Percentiles rank a stretch among this genome's conserved stretches.
These are phyloP conservation scores for Endogone sp. DNA, from an alignment of 192 early-diverging fungal species.

Conservation along the genomic window DNA sequence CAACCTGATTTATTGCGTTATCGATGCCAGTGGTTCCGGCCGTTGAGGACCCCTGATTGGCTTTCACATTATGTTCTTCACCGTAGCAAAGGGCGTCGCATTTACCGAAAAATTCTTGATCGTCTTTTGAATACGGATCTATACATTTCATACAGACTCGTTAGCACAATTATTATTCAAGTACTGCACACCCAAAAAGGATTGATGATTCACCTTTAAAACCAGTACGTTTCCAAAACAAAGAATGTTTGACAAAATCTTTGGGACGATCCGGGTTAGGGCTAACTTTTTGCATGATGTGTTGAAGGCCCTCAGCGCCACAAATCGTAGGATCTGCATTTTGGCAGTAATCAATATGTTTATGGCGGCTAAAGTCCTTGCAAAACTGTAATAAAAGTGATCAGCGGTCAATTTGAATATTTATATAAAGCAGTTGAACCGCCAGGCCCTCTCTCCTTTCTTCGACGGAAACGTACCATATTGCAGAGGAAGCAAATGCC, in stretches of 20 bases:
- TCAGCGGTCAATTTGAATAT: not conserved
- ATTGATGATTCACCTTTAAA: conserved; percentile 14
- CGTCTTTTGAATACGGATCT: conserved; percentile 28
- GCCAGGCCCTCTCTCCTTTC: too few relatives aligned
- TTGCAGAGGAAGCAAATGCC: conserved; percentile 27
- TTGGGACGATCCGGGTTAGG: conserved; percentile 29
- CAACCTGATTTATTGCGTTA: not conserved
- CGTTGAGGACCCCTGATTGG: not conserved
- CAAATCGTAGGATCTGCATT: conserved; percentile 14
- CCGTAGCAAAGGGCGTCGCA: conserved; percentile 29
- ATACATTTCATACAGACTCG: not conserved
- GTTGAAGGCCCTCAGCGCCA: not conserved
- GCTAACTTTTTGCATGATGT: conserved; percentile 12
- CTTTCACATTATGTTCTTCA: conserved; percentile 22
- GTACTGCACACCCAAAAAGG: not conserved
- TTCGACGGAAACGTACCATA: conserved; percentile 23
- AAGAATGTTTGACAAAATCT: not conserved
- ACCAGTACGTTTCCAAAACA: conserved; percentile 32
- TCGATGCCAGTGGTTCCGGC: not conserved
- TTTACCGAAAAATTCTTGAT: conserved; percentile 23
- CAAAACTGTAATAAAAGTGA: conserved; percentile 12
- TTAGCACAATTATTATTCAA: not conserved
- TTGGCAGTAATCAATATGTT: conserved; percentile 22
- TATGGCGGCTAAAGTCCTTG: conserved; percentile 14
- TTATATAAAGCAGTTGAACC: not conserved